phyloP scores from a whole-genome alignment of 2,329 filamentous ascomycete genomes.

The Aspergillus pseudoviridinutans region DNA sequence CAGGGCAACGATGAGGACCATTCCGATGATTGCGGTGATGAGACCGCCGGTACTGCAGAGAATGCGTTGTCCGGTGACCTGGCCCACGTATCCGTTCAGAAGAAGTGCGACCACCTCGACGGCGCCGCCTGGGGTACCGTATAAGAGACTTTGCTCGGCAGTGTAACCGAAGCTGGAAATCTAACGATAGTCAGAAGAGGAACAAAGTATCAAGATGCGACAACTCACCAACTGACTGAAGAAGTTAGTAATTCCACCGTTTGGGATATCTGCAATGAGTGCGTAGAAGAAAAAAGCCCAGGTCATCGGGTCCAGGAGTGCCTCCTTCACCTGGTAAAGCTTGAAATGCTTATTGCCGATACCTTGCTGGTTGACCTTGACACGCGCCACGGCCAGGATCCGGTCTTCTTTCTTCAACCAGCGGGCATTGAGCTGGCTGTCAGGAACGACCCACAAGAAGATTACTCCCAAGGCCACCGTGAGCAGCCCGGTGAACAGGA shows the following conservation, averaged over 20 bases:
- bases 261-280: constrained; percentile 54
- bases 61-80: constrained; percentile 54
- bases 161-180: constrained; percentile 64
- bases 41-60: constrained; percentile 53
- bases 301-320: constrained; percentile 54
- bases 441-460: constrained; percentile 53
- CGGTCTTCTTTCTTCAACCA: constrained; percentile 65
- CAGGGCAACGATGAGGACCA: constrained; percentile 62
- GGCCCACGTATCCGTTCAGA: constrained; percentile 54
- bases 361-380: constrained; percentile 71
- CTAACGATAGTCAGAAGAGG: constrained; percentile 12
- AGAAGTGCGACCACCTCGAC: constrained; percentile 60
- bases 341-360: constrained; percentile 69
- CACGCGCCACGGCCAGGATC: constrained; percentile 64
- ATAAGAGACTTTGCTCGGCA: constrained; percentile 57
- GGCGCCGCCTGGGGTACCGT: constrained; percentile 62
- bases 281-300: constrained; percentile 60
- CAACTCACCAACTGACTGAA: constrained; percentile 51
- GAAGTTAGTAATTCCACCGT: constrained; percentile 59
- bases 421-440: constrained; percentile 58
- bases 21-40: constrained; percentile 53
- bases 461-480: constrained; percentile 47
- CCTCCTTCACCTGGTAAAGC: constrained; percentile 60
- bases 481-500: constrained; percentile 52
- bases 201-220: constrained; percentile 33